Evolutionary conservation across 306 rosid species (phyloP).

Genomic region (Inga leiocalycina): DNA sequence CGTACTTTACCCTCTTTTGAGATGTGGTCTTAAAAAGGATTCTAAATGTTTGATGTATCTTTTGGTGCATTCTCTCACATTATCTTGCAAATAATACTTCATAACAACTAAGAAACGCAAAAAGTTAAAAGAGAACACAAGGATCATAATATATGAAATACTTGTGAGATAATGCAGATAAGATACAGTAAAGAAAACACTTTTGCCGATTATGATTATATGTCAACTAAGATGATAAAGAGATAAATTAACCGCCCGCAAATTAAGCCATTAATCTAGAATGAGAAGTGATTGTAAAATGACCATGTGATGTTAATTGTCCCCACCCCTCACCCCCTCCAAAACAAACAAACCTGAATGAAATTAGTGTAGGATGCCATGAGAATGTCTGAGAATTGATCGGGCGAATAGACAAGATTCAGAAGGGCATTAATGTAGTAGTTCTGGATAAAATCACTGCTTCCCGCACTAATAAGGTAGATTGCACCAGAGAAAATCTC

Average conservation of each 20-base stretch:
- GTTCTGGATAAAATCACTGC: conserved; percentile 66
- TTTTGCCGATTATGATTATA: no score
- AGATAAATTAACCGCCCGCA: not conserved
- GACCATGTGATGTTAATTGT: not conserved
- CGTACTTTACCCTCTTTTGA: no score
- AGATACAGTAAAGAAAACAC: no score
- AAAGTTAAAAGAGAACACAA: no score
- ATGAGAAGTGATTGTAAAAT: not conserved
- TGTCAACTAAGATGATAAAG: not conserved
- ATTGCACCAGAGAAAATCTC: conserved; percentile 54
- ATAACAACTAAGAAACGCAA: no score
- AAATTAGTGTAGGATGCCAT: conserved; percentile 47
- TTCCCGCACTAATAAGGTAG: conserved; percentile 61
- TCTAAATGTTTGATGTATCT: not conserved
- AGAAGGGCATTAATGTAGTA: conserved; percentile 56
- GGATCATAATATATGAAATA: no score
- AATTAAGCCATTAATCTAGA: not conserved
- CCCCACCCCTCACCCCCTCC: not conserved
- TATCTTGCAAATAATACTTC: not conserved
- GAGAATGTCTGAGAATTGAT: conserved; percentile 56
- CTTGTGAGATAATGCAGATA: no score
- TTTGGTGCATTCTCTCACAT: not conserved
- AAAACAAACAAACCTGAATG: conserved; percentile 47
- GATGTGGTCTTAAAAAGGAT: not conserved
- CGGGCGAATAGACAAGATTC: conserved; percentile 37